Evolutionary conservation across 2,329 filamentous ascomycete genomes (phyloP), one percentile per base, ranked within the genome.

Genomic region (Pestalotiopsis sp.): DNA sequence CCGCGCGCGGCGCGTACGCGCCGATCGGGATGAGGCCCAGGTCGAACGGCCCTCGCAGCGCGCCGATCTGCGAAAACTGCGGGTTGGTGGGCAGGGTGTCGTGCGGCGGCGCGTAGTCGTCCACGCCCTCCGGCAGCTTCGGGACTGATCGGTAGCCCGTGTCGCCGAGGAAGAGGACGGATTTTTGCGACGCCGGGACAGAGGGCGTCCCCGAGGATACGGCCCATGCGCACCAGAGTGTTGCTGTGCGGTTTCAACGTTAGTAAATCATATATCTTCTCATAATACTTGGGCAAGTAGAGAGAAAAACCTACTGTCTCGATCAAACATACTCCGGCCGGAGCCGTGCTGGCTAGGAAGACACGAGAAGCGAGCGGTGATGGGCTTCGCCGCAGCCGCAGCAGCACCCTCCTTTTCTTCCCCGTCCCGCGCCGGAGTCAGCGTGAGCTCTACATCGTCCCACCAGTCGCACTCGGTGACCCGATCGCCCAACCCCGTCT

Each of bases 401-500:
- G 77, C 73, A 9, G 71, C 69, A n/a, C 72, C 74, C 39, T 75
- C 77, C 3, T 80, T 76, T 23, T 75, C 71, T 41, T 73, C 71
- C 67, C 71, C 72, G 38, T 68, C 55, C 66, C 74, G 61, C 27
- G 25, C 17, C 72, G 72, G 74, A 66, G 76, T 68, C 31, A 97
- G 81, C 0, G 83, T 89, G n/a, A 97, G 79, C 62, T 95, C 90
- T 5, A 90, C 87, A 71, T 93, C 91, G 73, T 97, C 91, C 95
- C 95, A 98, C 95, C 95, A 98, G 81, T 98, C 95, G 75, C 98
- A 80, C 81, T 98, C 95, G 0, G 93, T 97, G 58, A 95, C 91
- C 69, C 94, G 93, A 1, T 87, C 72, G 4, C 20, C 59, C 66
- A 97, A 88, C 1, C 93, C 93, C 31, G 85, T 85, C 3, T 85